Base-by-base conservation (phyloP, 2,329 filamentous ascomycete species). In the Penicillium sp. region DNA sequence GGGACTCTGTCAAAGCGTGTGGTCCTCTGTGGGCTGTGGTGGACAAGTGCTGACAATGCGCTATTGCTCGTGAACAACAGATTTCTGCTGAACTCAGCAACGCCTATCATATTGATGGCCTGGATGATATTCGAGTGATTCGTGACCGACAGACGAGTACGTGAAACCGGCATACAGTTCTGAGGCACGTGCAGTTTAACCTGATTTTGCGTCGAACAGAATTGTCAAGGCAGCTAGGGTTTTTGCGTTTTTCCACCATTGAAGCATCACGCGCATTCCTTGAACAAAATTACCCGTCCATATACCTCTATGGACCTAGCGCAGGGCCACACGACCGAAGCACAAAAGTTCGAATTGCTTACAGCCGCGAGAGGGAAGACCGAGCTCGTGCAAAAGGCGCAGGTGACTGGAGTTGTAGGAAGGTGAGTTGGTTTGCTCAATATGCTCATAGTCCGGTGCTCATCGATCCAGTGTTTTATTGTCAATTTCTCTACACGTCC, bases 121-220 rank as follows among this genome's bases (percentile, higher is more conserved):
- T 84, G 56, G 81, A 84, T 63, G 81, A 83, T 61, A 74, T 84
- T 44, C 76, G 81, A 16, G 73, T 84, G 47, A 84, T 84, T 61
- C 79, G 81, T 55, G 81, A 84, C 61, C 77, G 81, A 52, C 78
- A 81, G 56, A 84, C 81, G 18, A 82, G 82, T 84, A 71, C 59
- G 71, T 65, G 29, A 32, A 14, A 36, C 7, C 4, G 3, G 6
- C 11, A 42, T 11, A 9, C 1, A 5, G 10, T 1, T 4, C 3
- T 16, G 8, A 19, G 10, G 3, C n/a, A 9, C 13, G 3, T 26
- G 23, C 40, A 14, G 38, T 40, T 1, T n/a, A 44, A 52, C 27
- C 16, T 47, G 9, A n/a, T 7, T 18, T 40, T 29, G 11, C 18
- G 23, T 16, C 53, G 36, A 53, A 47, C 55, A 84, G 82, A 80